Conservation (phyloP, 805 yeast species). For the Tetrapisispora namnaoensis region DNA sequence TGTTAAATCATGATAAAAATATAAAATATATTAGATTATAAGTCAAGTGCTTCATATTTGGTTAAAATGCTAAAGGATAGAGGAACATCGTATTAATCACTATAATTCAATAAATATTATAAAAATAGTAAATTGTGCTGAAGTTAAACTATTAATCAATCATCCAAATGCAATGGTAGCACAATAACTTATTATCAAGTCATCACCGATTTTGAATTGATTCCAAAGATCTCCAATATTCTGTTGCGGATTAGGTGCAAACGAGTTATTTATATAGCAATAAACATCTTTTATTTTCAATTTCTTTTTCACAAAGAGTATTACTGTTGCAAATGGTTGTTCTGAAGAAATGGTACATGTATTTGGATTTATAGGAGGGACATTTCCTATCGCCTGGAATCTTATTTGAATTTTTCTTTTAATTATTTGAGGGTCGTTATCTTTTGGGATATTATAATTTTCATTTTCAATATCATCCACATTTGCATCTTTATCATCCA, state of each 20-base stretch:
- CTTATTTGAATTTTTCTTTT: constrained; percentile 16
- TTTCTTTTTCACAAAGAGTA: constrained; percentile 15
- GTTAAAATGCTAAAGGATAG: too few relatives aligned
- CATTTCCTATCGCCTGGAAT: constrained; percentile 27
- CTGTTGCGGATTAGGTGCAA: constrained; percentile 30
- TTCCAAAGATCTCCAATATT: constrained; percentile 25
- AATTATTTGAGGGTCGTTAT: background rate
- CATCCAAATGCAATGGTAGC: constrained; percentile 29
- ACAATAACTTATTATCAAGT: constrained; percentile 29
- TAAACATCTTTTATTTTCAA: constrained; percentile 18
- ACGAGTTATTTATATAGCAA: constrained; percentile 29
- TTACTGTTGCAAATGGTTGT: constrained; percentile 21
- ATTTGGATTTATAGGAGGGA: constrained; percentile 19
- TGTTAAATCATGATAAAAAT: too few relatives aligned
- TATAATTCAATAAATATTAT: too few relatives aligned
- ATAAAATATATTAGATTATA: too few relatives aligned
- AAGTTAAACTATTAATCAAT: background rate
- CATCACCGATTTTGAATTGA: constrained; percentile 25
- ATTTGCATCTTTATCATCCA: background rate
- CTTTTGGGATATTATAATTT: background rate
- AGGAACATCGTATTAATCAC: too few relatives aligned
- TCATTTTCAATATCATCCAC: background rate
- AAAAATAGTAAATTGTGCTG: too few relatives aligned
- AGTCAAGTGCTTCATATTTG: too few relatives aligned
- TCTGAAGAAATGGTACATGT: constrained; percentile 21